phyloP scores from a whole-genome alignment of 441 rosid species.

The Hypseocharis bilobata region DNA sequence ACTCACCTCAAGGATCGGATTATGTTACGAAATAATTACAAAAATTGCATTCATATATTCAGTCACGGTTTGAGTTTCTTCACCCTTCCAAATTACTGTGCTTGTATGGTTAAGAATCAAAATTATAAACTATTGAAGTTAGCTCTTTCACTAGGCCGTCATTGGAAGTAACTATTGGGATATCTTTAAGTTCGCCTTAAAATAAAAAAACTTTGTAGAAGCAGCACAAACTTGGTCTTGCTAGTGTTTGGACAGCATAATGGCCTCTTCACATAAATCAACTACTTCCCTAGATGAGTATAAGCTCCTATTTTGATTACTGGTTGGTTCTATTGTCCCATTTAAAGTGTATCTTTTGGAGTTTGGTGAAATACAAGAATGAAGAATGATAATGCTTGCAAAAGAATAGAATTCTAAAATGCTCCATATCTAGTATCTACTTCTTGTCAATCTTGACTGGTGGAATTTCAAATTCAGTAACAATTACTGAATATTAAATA shows the following conservation, averaged over 20 bases:
- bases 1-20: background rate
- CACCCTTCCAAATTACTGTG: background rate
- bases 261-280: background rate
- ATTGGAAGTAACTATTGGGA: background rate
- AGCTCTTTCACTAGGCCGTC: background rate
- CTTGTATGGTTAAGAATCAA: background rate
- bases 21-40: background rate
- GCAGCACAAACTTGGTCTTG: background rate
- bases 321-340: background rate
- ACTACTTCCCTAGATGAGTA: background rate
- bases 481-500: background rate
- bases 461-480: background rate
- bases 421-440: background rate
- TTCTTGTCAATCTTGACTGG: background rate
- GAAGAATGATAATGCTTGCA: background rate
- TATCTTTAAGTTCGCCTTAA: background rate
- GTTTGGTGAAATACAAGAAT: background rate
- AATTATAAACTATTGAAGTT: background rate
- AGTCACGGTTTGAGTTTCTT: background rate
- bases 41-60: background rate
- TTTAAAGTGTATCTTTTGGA: background rate
- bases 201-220: background rate
- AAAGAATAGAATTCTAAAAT: background rate
- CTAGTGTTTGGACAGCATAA: background rate
- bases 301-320: background rate